Base-by-base conservation (phyloP, 768 basidiomycete species). In the Chiua virens region DNA sequence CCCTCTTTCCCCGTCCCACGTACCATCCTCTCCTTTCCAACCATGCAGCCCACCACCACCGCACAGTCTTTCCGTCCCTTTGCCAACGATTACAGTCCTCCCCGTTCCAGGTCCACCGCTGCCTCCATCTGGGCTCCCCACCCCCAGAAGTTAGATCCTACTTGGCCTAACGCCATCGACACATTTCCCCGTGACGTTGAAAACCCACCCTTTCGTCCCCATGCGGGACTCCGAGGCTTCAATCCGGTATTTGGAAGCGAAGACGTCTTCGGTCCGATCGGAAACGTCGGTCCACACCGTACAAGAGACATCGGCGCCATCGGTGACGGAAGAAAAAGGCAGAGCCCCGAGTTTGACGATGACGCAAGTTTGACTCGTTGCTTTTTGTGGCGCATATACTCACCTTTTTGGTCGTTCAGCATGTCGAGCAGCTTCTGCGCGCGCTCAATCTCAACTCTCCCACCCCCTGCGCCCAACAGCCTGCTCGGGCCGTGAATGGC, bases 91-190 rank as follows among this genome's bases (percentile, higher is more conserved):
- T 66, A 69, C 50, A 73, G 65, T 58, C 75, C 73, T 32, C 72
- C 75, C 5, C 60, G 66, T 34, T 70, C 68, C 45, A 75, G 74
- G 58, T 73, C 79, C 22, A 67, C 64, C 0, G 69, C 71, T 30
- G 76, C 76, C 14, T 89, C 87, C 45, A 91, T 92, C 55, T 92
- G 89, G 89, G 89, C 89, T 1, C 89, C 89, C 8, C 87, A 86
- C 63, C 86, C 87, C 4, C 87, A 85, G 65, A 79, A 80, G 6
- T 77, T 79, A 15, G 85, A 85, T 18, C 63, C 74, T 6, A 78
- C 81, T 13, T 92, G 89, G 89, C 85, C 87, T 20, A 76, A 75
- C 53, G 73, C 85, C 34, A 70, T 86, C 32, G 84, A 86, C 52
- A 71, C 84, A 5, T 85, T 85, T 59, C 78, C 78, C 47, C 77